Evolutionary conservation across 2,329 filamentous ascomycete genomes (phyloP).

Genomic region (Cadophora gregata): DNA sequence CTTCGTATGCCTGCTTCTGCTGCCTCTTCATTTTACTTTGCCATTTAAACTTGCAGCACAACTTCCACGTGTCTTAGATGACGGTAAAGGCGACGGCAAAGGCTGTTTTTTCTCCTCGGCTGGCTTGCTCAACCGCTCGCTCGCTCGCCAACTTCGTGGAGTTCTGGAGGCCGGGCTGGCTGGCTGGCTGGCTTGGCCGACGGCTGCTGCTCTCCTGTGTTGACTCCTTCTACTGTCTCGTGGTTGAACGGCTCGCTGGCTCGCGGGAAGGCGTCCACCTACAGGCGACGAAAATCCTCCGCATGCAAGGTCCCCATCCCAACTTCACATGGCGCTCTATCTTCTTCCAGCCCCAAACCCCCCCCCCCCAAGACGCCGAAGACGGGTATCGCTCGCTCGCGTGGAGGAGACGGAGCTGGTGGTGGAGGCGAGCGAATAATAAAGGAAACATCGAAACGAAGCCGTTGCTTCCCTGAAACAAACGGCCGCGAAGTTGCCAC

Average conservation of each 20-base stretch:
- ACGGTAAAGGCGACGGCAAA: neutral
- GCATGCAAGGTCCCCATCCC: neutral
- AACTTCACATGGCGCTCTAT: too few relatives aligned
- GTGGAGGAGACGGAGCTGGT: too few relatives aligned
- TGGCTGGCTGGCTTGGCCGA: too few relatives aligned
- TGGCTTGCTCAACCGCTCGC: neutral
- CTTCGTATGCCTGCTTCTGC: neutral
- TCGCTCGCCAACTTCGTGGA: neutral
- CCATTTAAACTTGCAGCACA: neutral
- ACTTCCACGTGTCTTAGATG: neutral
- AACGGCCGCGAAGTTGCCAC: neutral
- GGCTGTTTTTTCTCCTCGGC: neutral
- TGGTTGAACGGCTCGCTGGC: neutral
- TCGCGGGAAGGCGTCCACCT: neutral
- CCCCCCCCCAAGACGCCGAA: too few relatives aligned
- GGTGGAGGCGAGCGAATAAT: neutral
- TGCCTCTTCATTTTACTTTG: neutral
- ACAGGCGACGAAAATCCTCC: neutral
- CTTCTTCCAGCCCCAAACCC: too few relatives aligned
- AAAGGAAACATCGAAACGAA: neutral
- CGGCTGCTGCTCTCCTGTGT: too few relatives aligned
- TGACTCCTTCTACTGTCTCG: neutral
- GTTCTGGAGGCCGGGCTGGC: too few relatives aligned
- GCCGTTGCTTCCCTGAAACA: constrained; percentile 2
- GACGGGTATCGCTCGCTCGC: too few relatives aligned